Conservation (phyloP, 2,329 filamentous ascomycete species). For the Trichophyton schoenleinii region DNA sequence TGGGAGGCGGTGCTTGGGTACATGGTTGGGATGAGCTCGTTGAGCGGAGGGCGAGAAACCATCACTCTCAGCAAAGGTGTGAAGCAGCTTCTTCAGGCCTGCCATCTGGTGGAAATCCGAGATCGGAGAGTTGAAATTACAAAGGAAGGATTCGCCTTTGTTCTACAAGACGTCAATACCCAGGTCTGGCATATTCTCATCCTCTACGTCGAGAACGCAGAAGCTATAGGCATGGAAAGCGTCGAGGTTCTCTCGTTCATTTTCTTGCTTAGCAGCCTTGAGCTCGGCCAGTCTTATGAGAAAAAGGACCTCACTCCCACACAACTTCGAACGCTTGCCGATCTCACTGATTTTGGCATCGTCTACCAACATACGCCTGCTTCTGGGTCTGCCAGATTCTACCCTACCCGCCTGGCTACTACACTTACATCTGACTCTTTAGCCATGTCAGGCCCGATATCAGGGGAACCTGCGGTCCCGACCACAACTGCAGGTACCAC, state of each 20-base stretch:
- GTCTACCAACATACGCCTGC: slow-evolving; percentile 50
- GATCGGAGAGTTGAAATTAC: slow-evolving; percentile 60
- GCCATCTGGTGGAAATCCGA: slow-evolving; percentile 60
- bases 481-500: slow-evolving; percentile 22
- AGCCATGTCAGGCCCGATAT: slow-evolving; percentile 58
- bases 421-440: slow-evolving; percentile 72
- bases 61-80: slow-evolving; percentile 58
- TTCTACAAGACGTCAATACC: slow-evolving; percentile 88
- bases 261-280: slow-evolving; percentile 85
- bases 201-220: slow-evolving; percentile 78
- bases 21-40: slow-evolving; percentile 54
- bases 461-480: slow-evolving; percentile 44
- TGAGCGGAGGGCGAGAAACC: slow-evolving; percentile 37
- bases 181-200: slow-evolving; percentile 95
- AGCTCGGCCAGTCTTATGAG: slow-evolving; percentile 83
- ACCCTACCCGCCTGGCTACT: slow-evolving; percentile 85
- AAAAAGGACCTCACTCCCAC: slow-evolving; percentile 69
- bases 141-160: slow-evolving; percentile 82
- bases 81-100: slow-evolving; percentile 68
- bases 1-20: slow-evolving; percentile 97
- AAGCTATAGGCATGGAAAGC: slow-evolving; percentile 63
- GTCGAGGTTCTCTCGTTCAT: slow-evolving; percentile 94
- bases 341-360: slow-evolving; percentile 83
- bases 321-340: slow-evolving; percentile 77
- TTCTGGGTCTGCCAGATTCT: slow-evolving; percentile 46